These are phyloP conservation scores for Phytophthora quininea DNA, from an alignment of 352 stramenopile species.

Conservation along the genomic window DNA sequence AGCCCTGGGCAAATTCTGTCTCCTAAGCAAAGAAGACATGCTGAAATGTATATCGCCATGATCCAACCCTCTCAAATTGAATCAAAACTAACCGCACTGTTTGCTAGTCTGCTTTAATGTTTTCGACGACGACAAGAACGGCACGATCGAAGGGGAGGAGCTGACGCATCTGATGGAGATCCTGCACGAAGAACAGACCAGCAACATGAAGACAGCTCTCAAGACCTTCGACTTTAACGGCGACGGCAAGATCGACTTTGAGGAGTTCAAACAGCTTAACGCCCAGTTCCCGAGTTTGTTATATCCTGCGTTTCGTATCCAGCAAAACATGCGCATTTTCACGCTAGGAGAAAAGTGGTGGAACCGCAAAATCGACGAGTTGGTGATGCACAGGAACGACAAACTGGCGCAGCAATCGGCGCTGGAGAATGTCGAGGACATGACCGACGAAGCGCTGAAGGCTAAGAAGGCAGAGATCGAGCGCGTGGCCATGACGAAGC, in stretches of 20 bases:
- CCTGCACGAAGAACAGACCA: slow-evolving; percentile 63
- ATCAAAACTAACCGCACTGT: neutral
- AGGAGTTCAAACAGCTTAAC: slow-evolving; percentile 71
- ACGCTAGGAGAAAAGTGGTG: slow-evolving; percentile 73
- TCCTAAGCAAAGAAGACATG: slow-evolving; percentile 76
- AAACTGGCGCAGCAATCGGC: slow-evolving; percentile 43
- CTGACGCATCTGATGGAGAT: slow-evolving; percentile 71
- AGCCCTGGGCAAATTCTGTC: slow-evolving; percentile 75
- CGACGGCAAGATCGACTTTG: slow-evolving; percentile 78
- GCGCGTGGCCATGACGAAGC: slow-evolving; percentile 47
- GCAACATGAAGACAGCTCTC: slow-evolving; percentile 73
- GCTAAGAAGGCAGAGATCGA: slow-evolving; percentile 37
- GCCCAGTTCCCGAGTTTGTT: slow-evolving; percentile 66
- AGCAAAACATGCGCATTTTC: slow-evolving; percentile 75
- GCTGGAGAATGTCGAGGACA: slow-evolving; percentile 34
- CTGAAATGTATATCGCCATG: slow-evolving; percentile 56
- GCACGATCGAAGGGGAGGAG: slow-evolving; percentile 73
- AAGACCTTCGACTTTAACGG: slow-evolving; percentile 72
- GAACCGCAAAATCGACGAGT: slow-evolving; percentile 60
- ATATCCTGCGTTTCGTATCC: slow-evolving; percentile 75
- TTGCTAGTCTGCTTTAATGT: slow-evolving; percentile 77
- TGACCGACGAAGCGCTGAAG: slow-evolving; percentile 36
- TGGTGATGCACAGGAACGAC: slow-evolving; percentile 50
- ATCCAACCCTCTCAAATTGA: neutral
- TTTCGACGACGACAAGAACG: slow-evolving; percentile 74